Conservation (phyloP, 192 early-diverging fungal species). For the Coemansia sp. region DNA sequence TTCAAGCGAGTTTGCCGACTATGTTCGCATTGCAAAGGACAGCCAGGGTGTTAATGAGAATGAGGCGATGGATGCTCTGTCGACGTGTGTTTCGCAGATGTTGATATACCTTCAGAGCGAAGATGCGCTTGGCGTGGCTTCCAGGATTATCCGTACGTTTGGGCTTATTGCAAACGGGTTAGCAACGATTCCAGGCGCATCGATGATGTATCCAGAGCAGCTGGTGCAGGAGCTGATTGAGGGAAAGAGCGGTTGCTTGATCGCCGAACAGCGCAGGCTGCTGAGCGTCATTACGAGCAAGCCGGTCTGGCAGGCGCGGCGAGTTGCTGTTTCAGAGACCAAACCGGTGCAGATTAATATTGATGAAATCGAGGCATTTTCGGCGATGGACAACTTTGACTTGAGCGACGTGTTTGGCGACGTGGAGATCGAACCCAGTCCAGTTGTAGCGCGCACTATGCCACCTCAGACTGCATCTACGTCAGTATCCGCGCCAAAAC, state of each 20-base stretch:
- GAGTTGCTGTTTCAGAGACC: slow-evolving; percentile 19
- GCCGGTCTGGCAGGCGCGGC: slow-evolving; percentile 28
- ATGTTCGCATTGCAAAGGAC: slow-evolving; percentile 35
- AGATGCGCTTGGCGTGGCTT: slow-evolving; percentile 24
- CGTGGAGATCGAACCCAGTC: background rate
- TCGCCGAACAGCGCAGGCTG: slow-evolving; percentile 13
- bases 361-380: slow-evolving; percentile 38
- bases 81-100: slow-evolving; percentile 46
- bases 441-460: background rate
- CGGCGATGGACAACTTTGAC: slow-evolving; percentile 27
- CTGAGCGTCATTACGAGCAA: slow-evolving; percentile 19
- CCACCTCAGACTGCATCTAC: background rate
- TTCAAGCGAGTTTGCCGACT: slow-evolving; percentile 37
- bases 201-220: slow-evolving; percentile 39
- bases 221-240: slow-evolving; percentile 23
- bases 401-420: slow-evolving; percentile 28
- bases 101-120: slow-evolving; percentile 28
- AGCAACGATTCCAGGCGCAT: slow-evolving; percentile 27
- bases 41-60: slow-evolving; percentile 30
- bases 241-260: slow-evolving; percentile 15
- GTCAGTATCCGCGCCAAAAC: background rate
- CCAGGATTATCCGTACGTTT: slow-evolving; percentile 31
- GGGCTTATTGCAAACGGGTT: slow-evolving; percentile 42
- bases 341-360: slow-evolving; percentile 42
- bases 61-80: slow-evolving; percentile 41